Evolutionary conservation across 2,329 filamentous ascomycete species (phyloP), one percentile per base, ranked within the genome.

Genomic region (Ophioceras dolichostomum): DNA sequence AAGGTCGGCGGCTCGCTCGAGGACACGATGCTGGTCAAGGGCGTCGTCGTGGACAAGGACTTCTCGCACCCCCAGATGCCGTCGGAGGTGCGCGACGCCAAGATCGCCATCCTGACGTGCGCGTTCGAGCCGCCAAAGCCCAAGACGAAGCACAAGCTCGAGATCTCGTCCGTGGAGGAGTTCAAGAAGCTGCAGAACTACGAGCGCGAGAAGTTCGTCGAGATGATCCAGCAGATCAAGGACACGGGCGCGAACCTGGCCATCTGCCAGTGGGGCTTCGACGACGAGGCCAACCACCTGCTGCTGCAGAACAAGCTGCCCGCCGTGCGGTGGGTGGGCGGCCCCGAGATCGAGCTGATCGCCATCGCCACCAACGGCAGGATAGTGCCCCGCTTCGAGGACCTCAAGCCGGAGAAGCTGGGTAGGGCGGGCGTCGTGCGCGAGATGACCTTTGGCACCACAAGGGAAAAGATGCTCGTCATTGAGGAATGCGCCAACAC

Each of bases 11-110:
- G 93, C 42, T 65, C 89, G 20, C 73, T 98, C 14, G 89, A 96
- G 61, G 91, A 98, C 61, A 84, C 88, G 5, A 65, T 96, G 21
- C 77, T 98, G 31, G 89, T 98, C 50, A 93, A 96, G 67, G 91
- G 91, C 58, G 91, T 98, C 47, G 94, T 98, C 58, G 76, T 98
- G 59, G 91, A 98, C 75, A 98, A 98, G 70, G 93, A 98, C 66
- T 98, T 98, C 62, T 96, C 91, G 26, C 91, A 98, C 61, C 91
- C 91, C 10, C 91, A 98, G 66, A 98, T 98, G 91, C 91, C 91
- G 10, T 84, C 83, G 36, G 87, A 95, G 62, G 89, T 98, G 46
- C 75, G 70, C 51, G 87, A 98, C 62, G 93, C 91, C 55, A 96
- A 95, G 70, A 79, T 98, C 54, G 91, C 91, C 49, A 98, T 98